These are phyloP conservation scores for Acidomyces sp. DNA, from an alignment of 495 filamentous ascomycete species.

Conservation along the genomic window DNA sequence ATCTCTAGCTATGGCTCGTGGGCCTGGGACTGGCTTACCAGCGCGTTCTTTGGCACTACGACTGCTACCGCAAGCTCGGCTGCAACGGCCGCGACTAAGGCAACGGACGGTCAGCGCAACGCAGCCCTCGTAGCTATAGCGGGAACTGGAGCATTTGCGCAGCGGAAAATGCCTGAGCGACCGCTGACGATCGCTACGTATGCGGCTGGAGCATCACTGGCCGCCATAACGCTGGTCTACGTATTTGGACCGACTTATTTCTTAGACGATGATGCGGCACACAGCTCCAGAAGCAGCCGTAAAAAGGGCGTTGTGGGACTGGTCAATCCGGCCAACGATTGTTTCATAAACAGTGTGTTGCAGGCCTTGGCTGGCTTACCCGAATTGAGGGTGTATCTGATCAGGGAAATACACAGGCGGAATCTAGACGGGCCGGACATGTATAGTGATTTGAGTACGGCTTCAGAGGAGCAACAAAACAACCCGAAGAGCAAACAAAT, in stretches of 20 bases:
- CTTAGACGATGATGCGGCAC: conserved; percentile 62
- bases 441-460: conserved; percentile 37
- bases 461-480: conserved; percentile 36
- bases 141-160: conserved; percentile 4
- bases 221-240: conserved; percentile 90
- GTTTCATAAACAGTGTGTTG: conserved; percentile 96
- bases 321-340: conserved; percentile 88
- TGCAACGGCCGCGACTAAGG: not conserved
- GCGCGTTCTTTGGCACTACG: conserved; percentile 1
- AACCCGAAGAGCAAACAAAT: conserved; percentile 25
- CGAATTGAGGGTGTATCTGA: conserved; percentile 80
- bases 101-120: not conserved
- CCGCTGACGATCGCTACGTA: conserved; percentile 79
- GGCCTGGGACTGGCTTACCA: conserved; percentile 1
- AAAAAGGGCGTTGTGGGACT: conserved; percentile 88
- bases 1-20: conserved; percentile 5
- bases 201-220: conserved; percentile 87
- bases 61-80: not conserved
- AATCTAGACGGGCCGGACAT: conserved; percentile 59
- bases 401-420: conserved; percentile 72
- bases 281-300: conserved; percentile 43
- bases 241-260: conserved; percentile 94
- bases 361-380: conserved; percentile 92
- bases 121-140: conserved; percentile 15
- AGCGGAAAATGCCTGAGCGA: conserved; percentile 62